Base-by-base conservation (phyloP, 2,329 filamentous ascomycete genomes). In the Botryotinia globosa region DNA sequence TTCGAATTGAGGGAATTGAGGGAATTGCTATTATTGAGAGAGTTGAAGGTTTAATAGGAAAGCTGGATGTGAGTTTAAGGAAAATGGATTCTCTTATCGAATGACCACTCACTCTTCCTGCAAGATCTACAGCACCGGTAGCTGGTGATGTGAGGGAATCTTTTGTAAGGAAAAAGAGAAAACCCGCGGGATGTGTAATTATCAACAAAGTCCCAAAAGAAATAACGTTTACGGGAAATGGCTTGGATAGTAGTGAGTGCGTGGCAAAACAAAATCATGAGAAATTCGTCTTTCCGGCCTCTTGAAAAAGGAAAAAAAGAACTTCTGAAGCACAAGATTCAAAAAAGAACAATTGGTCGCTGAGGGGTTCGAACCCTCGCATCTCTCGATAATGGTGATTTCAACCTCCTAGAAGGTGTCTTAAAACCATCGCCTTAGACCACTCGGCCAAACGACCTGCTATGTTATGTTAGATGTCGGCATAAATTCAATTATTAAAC, bases 311-410 rank as follows among this genome's bases (percentile, higher is more conserved):
- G 22, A 9, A 45, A 22, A 7, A 9, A 4, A 39, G 2, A 39
- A 14, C 12, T 22, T 9, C 3, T 22, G 44, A 8, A 9, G 20
- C 25, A n/a, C 10, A 14, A n/a, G 10, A 25, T 12, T n/a, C 8
- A 4, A 51, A 51, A 22, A 10, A 25, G 3, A 14, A 16, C 2
- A 42, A 16, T 25, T 70, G 59, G 18, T 79, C 74, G 63, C 76
- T 75, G 75, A 76, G 79, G 73, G 78, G 78, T 79, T 80, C 79
- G 78, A 80, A 80, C 78, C 73, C 77, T 76, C 75, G 78, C 77
- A 76, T 77, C 77, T 79, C 74, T 75, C 78, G 77, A 78, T 75
- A 80, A 77, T 79, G 78, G 78, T 80, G 78, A 65, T 0, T 29
- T 74, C 48, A 63, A 18, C 42, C n/a, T 66, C n/a, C 1, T 0